Percentiles rank a stretch among this genome's conserved stretches.
These are phyloP conservation scores for Metschnikowia kunwiensis DNA, from an alignment of 805 yeast genomes.

Conservation along the genomic window DNA sequence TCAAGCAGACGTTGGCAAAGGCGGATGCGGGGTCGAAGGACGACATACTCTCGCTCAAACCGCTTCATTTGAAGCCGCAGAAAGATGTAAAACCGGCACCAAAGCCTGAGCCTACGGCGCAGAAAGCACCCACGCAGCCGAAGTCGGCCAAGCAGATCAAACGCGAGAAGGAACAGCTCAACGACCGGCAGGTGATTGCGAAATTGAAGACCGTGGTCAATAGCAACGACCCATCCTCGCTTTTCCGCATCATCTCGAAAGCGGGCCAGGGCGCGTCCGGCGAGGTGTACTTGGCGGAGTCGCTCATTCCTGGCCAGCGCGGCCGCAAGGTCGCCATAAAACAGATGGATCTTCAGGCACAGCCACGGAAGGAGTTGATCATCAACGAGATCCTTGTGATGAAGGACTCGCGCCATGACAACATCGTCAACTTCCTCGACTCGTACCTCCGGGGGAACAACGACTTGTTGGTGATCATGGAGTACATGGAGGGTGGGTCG, in stretches of 20 bases:
- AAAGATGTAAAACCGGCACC: conserved; percentile 12
- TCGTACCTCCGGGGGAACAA: conserved; percentile 75
- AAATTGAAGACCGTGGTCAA: conserved; percentile 80
- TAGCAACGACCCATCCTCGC: conserved; percentile 80
- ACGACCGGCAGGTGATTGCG: conserved; percentile 84
- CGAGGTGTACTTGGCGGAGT: conserved; percentile 83
- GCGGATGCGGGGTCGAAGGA: conserved; percentile 1
- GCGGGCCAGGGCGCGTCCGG: conserved; percentile 99
- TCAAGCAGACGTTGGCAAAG: conserved; percentile 25
- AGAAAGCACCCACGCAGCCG: conserved; percentile 2
- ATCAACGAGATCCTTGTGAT: conserved; percentile 94
- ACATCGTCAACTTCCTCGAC: conserved; percentile 92
- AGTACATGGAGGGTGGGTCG: conserved; percentile 98
- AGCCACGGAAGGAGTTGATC: conserved; percentile 91
- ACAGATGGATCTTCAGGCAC: conserved; percentile 88
- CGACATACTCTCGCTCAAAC: conserved; percentile 11
- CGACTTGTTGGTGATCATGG: conserved; percentile 99
- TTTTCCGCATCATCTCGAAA: conserved; percentile 70
- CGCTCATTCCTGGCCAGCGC: conserved; percentile 47
- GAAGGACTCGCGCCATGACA: conserved; percentile 93
- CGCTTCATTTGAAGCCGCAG: conserved; percentile 16
- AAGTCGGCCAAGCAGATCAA: conserved; percentile 40
- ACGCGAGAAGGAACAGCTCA: conserved; percentile 48
- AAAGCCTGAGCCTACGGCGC: conserved; percentile 2
- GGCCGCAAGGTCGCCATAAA: conserved; percentile 82